A percentile compares a stretch with the other conserved stretches of the same genome.
phyloP scores from a whole-genome alignment of 2,329 filamentous ascomycete species.

The Iodosphaeria phyllophila region DNA sequence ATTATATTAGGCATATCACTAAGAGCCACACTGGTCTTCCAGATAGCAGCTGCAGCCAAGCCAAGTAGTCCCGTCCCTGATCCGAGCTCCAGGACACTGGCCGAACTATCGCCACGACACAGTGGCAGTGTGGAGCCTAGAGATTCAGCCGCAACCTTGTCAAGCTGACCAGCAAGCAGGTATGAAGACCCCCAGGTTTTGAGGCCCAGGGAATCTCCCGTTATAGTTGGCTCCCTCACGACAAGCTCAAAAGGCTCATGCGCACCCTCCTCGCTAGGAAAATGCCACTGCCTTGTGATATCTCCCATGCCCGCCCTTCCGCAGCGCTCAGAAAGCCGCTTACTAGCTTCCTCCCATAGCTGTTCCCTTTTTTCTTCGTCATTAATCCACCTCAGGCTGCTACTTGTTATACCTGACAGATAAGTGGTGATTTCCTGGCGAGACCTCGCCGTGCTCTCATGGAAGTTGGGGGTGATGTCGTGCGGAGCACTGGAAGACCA shows the following conservation, averaged over 20 bases:
- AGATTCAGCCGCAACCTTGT: constrained; percentile 22
- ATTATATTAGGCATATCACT: constrained; percentile 78
- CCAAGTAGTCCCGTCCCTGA: constrained; percentile 86
- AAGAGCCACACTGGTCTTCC: constrained; percentile 46
- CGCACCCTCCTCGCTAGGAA: constrained; percentile 17
- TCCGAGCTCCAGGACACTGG: constrained; percentile 55
- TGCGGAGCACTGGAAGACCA: constrained; percentile 36
- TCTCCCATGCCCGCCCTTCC: constrained; percentile 52
- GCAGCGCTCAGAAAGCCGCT: constrained; percentile 67
- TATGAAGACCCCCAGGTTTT: constrained; percentile 95
- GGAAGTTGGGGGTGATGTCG: constrained; percentile 21
- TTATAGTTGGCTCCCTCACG: constrained; percentile 74
- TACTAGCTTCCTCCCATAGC: constrained; percentile 64
- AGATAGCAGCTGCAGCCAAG: constrained; percentile 60
- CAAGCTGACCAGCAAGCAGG: constrained; percentile 58
- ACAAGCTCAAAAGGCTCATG: constrained; percentile 38
- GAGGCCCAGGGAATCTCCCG: constrained; percentile 71
- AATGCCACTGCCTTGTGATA: constrained; percentile 34
- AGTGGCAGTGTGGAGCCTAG: constrained; percentile 25
- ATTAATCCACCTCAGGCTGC: constrained; percentile 46
- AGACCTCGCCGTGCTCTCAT: constrained; percentile 22
- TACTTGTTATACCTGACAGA: constrained; percentile 50
- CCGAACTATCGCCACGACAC: constrained; percentile 8
- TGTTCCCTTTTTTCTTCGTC: constrained; percentile 46
- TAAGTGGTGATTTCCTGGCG: constrained; percentile 41